phyloP scores from a whole-genome alignment of 2,329 filamentous ascomycete species.

The Fusarium coicis region DNA sequence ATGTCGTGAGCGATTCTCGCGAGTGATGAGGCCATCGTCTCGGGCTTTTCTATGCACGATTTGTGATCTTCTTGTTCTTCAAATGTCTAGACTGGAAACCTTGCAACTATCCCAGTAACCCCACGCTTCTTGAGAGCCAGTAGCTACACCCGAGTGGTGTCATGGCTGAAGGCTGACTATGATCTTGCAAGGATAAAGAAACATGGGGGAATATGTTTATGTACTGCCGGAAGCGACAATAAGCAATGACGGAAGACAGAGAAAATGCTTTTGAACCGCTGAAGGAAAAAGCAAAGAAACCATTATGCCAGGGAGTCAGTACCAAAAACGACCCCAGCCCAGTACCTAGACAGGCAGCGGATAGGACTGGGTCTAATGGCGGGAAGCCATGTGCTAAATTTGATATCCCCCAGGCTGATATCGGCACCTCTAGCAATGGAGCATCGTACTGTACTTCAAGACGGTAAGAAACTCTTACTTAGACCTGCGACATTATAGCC shows the following conservation, averaged over 20 bases:
- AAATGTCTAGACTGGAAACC: conserved; percentile 28
- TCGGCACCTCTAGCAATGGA: conserved; percentile 29
- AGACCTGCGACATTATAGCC: conserved; percentile 12
- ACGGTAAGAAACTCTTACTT: conserved; percentile 19
- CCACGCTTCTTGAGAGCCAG: conserved; percentile 41
- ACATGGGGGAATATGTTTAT: conserved; percentile 13
- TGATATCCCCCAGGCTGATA: conserved; percentile 29
- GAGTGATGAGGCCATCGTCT: conserved; percentile 43
- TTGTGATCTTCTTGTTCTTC: conserved; percentile 38
- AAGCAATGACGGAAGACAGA: conserved; percentile 20
- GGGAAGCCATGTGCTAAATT: conserved; percentile 40
- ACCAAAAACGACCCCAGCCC: conserved; percentile 16
- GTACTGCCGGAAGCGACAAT: conserved; percentile 31
- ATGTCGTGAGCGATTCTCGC: conserved; percentile 34
- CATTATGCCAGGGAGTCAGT: conserved; percentile 20
- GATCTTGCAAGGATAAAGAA: conserved; percentile 21
- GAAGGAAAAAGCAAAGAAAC: conserved; percentile 30
- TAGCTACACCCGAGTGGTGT: conserved; percentile 34
- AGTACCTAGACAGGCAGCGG: conserved; percentile 11
- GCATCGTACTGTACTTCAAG: neutral
- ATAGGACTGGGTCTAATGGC: conserved; percentile 30
- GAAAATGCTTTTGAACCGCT: conserved; percentile 23
- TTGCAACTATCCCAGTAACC: conserved; percentile 41
- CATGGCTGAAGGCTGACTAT: conserved; percentile 37
- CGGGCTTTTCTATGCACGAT: conserved; percentile 21